Base-by-base conservation (phyloP, 164 flowering plant genomes). In the Nymphaea thermarum region DNA sequence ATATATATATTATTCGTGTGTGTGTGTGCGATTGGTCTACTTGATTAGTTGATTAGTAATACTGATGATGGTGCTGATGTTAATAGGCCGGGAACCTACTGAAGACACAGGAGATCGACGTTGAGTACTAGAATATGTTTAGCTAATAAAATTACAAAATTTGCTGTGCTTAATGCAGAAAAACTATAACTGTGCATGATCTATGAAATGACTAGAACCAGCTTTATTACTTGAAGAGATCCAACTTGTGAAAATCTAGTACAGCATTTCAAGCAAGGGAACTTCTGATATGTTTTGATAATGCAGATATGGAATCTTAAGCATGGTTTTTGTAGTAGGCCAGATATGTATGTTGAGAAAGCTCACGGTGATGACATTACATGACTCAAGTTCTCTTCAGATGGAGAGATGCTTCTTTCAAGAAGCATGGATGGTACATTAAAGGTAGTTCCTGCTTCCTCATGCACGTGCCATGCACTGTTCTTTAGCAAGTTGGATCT, bases 281-380 rank as follows among this genome's bases (percentile, higher is more conserved):
- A 25, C 36, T 25, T 25, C 36, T 25, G 36, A 43, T 60, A 64
- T 4, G 8, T 57, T 43, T 1, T 10, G 44, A 44, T 17, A 65
- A 57, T 71, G 3, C 77, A 95, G 98, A 74, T 95, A 71, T 95
- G 99, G 99, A 90, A 76, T 76, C 79, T 89, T 68, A 95, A 87
- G 81, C 90, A 98, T 73, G 99, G 96, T 65, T 95, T 97, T 97
- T 98, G 96, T 74, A 90, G 99, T 80, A 85, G 98, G 71, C 99
- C 99, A 69, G 98, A 95, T 73, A 77, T 86, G 42, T 72, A 81
- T 72, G 75, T 95, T 72, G 85, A 81, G 42, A 84, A 85, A 71
- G 82, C 75, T 70, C 99, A 95, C 77, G 74, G 79, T 64, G 99
- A 92, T 77, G 99, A 90, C 64, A 95, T 95, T 41, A 89, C 98